These are phyloP conservation scores for Penicillium palitans DNA, from an alignment of 2,329 filamentous ascomycete genomes.

Conservation along the genomic window DNA sequence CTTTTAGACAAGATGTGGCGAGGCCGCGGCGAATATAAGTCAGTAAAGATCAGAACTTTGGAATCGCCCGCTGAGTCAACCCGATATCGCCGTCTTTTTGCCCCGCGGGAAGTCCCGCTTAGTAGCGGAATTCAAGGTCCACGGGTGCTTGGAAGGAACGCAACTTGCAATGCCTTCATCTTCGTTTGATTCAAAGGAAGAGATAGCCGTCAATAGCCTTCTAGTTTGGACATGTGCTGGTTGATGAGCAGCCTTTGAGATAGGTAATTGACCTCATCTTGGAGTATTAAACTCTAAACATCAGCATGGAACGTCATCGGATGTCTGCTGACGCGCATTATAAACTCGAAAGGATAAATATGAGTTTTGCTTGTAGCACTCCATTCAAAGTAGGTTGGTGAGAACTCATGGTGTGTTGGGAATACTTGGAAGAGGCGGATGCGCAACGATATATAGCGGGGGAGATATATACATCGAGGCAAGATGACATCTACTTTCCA, in stretches of 20 bases:
- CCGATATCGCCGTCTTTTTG: conserved; percentile 36
- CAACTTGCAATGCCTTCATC: conserved; percentile 1
- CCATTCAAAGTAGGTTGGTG: not conserved
- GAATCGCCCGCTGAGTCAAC: conserved; percentile 26
- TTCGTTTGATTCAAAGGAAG: not conserved
- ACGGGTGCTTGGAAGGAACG: conserved; percentile 1
- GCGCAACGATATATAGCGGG: not conserved
- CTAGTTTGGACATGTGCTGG: not conserved
- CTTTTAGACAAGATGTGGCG: conserved; percentile 2
- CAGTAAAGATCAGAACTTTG: conserved; percentile 8
- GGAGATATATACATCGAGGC: not conserved
- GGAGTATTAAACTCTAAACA: not conserved
- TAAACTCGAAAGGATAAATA: not conserved
- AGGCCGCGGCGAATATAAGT: conserved; percentile 2
- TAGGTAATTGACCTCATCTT: not conserved
- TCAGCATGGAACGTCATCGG: conserved; percentile 1
- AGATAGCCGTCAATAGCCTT: conserved; percentile 3
- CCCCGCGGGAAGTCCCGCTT: conserved; percentile 28
- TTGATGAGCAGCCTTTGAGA: not conserved
- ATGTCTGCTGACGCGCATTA: not conserved
- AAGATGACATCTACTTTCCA: not conserved
- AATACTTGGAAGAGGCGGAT: not conserved
- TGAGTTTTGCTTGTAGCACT: not conserved
- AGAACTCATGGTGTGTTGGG: not conserved
- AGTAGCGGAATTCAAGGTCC: conserved; percentile 17